These are phyloP conservation scores for Lactarius akahatsu DNA, from an alignment of 768 basidiomycete genomes.

Conservation along the genomic window DNA sequence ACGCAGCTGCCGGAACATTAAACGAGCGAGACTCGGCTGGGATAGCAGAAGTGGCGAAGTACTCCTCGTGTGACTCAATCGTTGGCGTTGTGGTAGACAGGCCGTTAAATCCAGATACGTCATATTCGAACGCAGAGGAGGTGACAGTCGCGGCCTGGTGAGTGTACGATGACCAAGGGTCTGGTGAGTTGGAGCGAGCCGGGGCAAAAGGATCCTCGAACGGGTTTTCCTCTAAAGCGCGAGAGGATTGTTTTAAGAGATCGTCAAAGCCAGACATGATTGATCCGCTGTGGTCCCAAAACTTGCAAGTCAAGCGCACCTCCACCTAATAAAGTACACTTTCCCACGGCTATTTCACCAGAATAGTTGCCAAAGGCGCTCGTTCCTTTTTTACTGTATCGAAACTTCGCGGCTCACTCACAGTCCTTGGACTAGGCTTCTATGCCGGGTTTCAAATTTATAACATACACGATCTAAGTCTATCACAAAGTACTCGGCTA, in stretches of 20 bases:
- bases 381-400: too few relatives aligned
- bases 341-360: not conserved
- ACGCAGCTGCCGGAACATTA: not conserved
- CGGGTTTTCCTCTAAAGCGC: slow-evolving; percentile 33
- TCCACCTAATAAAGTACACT: not conserved
- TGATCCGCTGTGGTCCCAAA: not conserved
- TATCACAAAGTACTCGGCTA: too few relatives aligned
- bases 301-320: not conserved
- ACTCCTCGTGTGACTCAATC: not conserved
- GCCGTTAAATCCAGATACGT: slow-evolving; percentile 20
- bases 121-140: slow-evolving; percentile 26
- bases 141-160: slow-evolving; percentile 4
- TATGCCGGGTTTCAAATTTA: too few relatives aligned
- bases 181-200: slow-evolving; percentile 31
- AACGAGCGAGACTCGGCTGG: slow-evolving; percentile 6
- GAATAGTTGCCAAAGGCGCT: too few relatives aligned
- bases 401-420: too few relatives aligned
- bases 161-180: slow-evolving; percentile 33
- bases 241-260: slow-evolving; percentile 30
- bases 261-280: slow-evolving; percentile 35
- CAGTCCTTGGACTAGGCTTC: too few relatives aligned
- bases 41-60: not conserved
- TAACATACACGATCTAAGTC: too few relatives aligned
- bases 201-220: slow-evolving; percentile 35
- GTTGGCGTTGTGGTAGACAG: slow-evolving; percentile 11